Conservation (phyloP, 331 rosid genomes). For the Stylosanthes scabra region DNA sequence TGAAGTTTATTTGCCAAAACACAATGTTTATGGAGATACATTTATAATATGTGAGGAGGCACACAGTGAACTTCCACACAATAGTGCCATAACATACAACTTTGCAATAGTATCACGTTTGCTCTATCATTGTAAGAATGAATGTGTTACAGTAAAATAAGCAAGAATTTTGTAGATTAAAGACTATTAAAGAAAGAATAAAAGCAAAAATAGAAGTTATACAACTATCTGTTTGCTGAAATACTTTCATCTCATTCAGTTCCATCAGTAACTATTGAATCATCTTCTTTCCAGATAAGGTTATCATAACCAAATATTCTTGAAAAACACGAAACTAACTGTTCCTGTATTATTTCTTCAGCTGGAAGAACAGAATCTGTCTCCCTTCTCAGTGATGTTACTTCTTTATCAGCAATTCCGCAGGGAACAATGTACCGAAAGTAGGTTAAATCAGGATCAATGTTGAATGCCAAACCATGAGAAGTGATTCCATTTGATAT, state of each 20-base stretch:
- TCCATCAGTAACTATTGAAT: slow-evolving; percentile 44
- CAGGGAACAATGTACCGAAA: slow-evolving; percentile 86
- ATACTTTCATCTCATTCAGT: slow-evolving; percentile 42
- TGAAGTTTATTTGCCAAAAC: background rate
- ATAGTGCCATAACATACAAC: background rate
- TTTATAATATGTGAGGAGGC: background rate
- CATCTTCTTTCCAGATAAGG: slow-evolving; percentile 58
- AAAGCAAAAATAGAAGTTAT: background rate
- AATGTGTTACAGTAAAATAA: background rate
- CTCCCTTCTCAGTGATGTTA: slow-evolving; percentile 80
- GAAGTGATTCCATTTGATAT: slow-evolving; percentile 77
- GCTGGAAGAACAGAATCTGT: slow-evolving; percentile 52
- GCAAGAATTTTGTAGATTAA: slow-evolving; percentile 16
- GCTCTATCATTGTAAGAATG: slow-evolving; percentile 22
- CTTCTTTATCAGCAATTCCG: slow-evolving; percentile 75
- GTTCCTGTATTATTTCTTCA: slow-evolving; percentile 65
- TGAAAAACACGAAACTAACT: slow-evolving; percentile 76
- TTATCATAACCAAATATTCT: slow-evolving; percentile 57
- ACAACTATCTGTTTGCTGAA: slow-evolving; percentile 21
- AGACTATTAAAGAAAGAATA: slow-evolving; percentile 39
- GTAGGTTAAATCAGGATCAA: slow-evolving; percentile 78
- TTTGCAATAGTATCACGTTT: slow-evolving; percentile 35
- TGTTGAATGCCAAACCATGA: slow-evolving; percentile 88
- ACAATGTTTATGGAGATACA: background rate
- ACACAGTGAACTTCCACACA: background rate